Percentiles rank a stretch among this genome's conserved stretches.
phyloP scores from a whole-genome alignment of 345 rosid species.

The Turritis glabra region DNA sequence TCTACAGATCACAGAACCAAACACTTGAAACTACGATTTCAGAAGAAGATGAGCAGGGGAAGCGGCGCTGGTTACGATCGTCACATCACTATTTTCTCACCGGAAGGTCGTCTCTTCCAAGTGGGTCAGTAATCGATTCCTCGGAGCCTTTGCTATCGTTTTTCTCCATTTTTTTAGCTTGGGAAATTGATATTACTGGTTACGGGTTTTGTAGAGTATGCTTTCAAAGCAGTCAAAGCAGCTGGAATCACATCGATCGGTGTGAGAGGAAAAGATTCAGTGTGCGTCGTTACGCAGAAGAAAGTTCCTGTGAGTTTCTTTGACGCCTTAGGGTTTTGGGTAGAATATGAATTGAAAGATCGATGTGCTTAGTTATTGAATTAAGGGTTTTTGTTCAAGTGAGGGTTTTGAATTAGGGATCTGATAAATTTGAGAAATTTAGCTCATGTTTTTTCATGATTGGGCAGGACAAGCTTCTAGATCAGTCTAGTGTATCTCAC shows the following conservation, averaged over 20 bases:
- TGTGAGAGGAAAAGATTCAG: conserved; percentile 91
- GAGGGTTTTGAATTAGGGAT: conserved; percentile 10
- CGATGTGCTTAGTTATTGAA: neutral
- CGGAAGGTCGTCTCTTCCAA: conserved; percentile 92
- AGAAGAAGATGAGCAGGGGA: conserved; percentile 70
- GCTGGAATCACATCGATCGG: conserved; percentile 96
- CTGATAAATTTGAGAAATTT: neutral
- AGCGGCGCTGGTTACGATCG: conserved; percentile 90
- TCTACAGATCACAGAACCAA: conserved; percentile 18
- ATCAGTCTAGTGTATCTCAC: conserved; percentile 89
- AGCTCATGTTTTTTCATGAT: neutral
- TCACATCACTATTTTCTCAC: conserved; percentile 85
- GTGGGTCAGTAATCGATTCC: conserved; percentile 52
- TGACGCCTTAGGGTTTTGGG: neutral
- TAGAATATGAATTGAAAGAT: neutral
- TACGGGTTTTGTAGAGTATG: conserved; percentile 61
- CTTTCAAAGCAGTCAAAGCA: conserved; percentile 97
- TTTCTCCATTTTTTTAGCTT: neutral
- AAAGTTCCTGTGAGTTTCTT: conserved; percentile 84
- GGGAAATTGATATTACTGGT: neutral
- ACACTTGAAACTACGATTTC: neutral
- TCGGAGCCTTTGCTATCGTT: neutral
- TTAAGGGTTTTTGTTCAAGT: neutral
- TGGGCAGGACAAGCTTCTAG: conserved; percentile 96
- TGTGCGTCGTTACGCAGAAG: conserved; percentile 98